Evolutionary conservation across 2,329 filamentous ascomycete species (phyloP).

Genomic region (Epichloe scottii): DNA sequence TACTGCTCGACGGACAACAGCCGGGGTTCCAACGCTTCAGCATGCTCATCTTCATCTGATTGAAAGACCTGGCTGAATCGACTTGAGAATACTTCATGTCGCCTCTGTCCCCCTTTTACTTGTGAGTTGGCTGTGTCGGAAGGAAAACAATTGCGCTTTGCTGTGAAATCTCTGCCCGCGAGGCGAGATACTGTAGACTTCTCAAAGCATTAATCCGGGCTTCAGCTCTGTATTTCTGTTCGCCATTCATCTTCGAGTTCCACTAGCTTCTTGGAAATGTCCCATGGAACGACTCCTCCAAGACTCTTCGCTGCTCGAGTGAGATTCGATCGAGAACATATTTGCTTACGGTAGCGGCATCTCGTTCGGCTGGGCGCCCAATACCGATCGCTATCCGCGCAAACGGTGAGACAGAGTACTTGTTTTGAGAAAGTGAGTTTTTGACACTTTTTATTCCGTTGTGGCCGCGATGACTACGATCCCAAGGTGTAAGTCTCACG

Average conservation of each 20-base stretch:
- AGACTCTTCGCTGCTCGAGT: slow-evolving; percentile 31
- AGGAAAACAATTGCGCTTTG: too few relatives aligned
- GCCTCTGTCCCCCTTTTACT: too few relatives aligned
- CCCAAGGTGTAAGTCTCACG: slow-evolving; percentile 51
- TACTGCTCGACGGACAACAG: neutral
- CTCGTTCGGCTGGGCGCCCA: slow-evolving; percentile 62
- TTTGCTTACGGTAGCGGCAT: slow-evolving; percentile 52
- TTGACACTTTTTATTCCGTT: slow-evolving; percentile 62
- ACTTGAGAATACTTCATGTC: too few relatives aligned
- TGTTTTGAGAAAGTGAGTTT: slow-evolving; percentile 29
- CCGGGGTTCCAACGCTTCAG: too few relatives aligned
- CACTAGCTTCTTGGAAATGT: slow-evolving; percentile 37
- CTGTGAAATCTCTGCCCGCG: neutral
- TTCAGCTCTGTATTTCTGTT: slow-evolving; percentile 9
- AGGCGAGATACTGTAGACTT: neutral
- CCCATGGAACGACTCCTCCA: slow-evolving; percentile 40
- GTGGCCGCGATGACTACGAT: slow-evolving; percentile 55
- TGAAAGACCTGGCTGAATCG: too few relatives aligned
- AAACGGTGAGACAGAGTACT: slow-evolving; percentile 31
- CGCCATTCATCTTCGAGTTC: slow-evolving; percentile 31
- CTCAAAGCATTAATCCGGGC: neutral
- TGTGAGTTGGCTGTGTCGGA: too few relatives aligned
- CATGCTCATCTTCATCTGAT: too few relatives aligned
- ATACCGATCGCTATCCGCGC: slow-evolving; percentile 70
- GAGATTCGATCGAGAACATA: slow-evolving; percentile 68